Evolutionary conservation across 2,329 filamentous ascomycete genomes (phyloP).

Genomic region (Apiospora pterosperma): DNA sequence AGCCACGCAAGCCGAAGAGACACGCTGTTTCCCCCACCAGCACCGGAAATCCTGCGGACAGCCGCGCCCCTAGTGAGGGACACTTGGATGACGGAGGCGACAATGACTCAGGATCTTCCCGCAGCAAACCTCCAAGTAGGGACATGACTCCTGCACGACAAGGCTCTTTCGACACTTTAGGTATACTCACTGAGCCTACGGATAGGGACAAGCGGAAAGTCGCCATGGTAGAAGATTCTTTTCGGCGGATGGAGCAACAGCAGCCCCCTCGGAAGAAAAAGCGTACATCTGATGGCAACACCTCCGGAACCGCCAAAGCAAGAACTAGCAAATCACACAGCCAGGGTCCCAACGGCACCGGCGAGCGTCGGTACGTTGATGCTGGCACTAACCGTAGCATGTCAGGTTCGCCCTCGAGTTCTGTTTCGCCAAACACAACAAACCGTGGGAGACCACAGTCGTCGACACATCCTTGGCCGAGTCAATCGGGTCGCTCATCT

Average conservation of each 20-base stretch:
- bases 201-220: conserved; percentile 67
- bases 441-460: conserved; percentile 16
- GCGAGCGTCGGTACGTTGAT: conserved; percentile 46
- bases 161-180: conserved; percentile 57
- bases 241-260: conserved; percentile 60
- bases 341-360: conserved; percentile 21
- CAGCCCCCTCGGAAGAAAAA: conserved; percentile 54
- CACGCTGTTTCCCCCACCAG: conserved; percentile 59
- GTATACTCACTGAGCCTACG: conserved; percentile 60
- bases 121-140: conserved; percentile 64
- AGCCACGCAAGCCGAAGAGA: conserved; percentile 49
- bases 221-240: conserved; percentile 61
- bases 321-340: conserved; percentile 27
- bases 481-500: conserved; percentile 36
- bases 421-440: conserved; percentile 33
- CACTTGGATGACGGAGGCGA: conserved; percentile 54
- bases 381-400: conserved; percentile 51
- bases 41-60: conserved; percentile 59
- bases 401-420: conserved; percentile 47
- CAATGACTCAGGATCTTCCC: conserved; percentile 52
- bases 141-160: conserved; percentile 61
- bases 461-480: conserved; percentile 7
- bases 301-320: conserved; percentile 30
- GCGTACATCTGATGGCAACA: conserved; percentile 52
- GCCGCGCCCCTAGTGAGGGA: conserved; percentile 61